These are phyloP conservation scores for Fistulinella cinereoalba DNA, from an alignment of 1,284 basidiomycete species.

Conservation along the genomic window DNA sequence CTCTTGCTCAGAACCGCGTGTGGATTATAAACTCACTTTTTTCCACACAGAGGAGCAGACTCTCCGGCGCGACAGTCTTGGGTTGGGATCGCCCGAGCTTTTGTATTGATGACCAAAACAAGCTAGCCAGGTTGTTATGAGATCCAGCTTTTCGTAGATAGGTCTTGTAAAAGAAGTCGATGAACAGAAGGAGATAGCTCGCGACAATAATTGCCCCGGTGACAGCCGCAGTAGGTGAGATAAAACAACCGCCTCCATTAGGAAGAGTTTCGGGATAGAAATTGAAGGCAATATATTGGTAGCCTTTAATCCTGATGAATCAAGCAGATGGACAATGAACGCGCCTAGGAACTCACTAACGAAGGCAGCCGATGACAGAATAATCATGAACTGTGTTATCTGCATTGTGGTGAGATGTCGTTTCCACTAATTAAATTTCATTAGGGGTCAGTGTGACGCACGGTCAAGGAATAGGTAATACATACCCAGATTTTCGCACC, in stretches of 20 bases:
- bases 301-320: not conserved
- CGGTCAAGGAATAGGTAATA: not conserved
- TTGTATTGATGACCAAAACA: no score
- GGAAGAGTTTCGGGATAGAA: not conserved
- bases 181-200: not conserved
- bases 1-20: no score
- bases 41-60: no score
- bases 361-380: slow-evolving; percentile 43
- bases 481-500: slow-evolving; percentile 89
- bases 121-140: no score
- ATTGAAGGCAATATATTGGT: not conserved
- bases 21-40: no score
- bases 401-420: slow-evolving; percentile 92
- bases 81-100: no score
- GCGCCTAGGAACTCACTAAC: slow-evolving; percentile 6
- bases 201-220: not conserved
- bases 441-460: not conserved
- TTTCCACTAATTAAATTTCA: slow-evolving; percentile 77
- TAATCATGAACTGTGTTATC: slow-evolving; percentile 90
- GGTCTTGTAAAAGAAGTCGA: not conserved
- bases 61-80: no score
- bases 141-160: not conserved
- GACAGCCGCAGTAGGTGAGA: not conserved
- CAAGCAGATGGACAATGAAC: not conserved
- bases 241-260: not conserved